Conservation (phyloP, 2,329 filamentous ascomycete species). For the Phialophora tarda region DNA sequence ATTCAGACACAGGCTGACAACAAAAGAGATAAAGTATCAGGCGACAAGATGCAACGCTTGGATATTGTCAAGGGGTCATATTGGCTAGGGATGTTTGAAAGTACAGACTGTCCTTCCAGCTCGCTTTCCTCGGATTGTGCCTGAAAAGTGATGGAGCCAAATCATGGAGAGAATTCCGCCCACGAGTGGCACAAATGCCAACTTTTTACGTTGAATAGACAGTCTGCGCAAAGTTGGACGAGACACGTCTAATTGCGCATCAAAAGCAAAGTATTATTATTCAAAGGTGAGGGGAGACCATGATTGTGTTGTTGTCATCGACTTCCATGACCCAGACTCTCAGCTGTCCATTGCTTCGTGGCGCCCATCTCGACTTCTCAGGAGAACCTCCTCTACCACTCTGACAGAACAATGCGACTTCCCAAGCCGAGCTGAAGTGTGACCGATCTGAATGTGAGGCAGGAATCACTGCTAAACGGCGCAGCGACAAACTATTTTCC, state of each 20-base stretch:
- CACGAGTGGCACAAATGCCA: neutral
- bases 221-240: neutral
- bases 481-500: neutral
- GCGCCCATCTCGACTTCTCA: neutral
- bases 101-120: conserved; percentile 31
- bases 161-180: neutral
- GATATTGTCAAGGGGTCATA: neutral
- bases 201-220: neutral
- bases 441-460: neutral
- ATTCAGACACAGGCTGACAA: neutral
- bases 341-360: neutral
- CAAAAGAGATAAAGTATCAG: neutral
- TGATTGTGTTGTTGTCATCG: neutral
- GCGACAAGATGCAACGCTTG: neutral
- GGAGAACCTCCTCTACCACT: neutral
- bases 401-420: neutral
- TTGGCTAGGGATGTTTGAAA: conserved; percentile 10
- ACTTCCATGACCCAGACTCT: neutral
- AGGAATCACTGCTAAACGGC: neutral
- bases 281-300: neutral
- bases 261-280: neutral
- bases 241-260: neutral
- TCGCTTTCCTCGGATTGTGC: neutral
- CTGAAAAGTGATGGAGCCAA: conserved; percentile 3
- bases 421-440: neutral